Evolutionary conservation across 2,329 filamentous ascomycete species (phyloP).

Genomic region (Macrophomina phaseolina): DNA sequence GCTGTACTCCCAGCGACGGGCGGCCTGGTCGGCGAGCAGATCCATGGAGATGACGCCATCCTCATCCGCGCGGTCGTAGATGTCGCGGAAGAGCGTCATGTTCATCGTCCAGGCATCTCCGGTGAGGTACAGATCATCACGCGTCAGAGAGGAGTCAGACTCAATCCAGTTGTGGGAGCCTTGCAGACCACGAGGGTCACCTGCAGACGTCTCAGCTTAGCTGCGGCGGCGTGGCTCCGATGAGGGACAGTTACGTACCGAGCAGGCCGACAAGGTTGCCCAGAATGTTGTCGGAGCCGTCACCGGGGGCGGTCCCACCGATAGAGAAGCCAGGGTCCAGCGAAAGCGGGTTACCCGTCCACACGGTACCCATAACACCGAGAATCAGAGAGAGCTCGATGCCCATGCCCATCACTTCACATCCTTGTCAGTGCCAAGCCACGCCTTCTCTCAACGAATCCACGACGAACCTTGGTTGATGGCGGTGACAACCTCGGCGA

Average conservation of each 20-base stretch:
- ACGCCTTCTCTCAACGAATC: not conserved
- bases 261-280: constrained; percentile 50
- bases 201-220: constrained; percentile 29
- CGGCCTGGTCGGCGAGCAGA: constrained; percentile 36
- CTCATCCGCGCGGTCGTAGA: constrained; percentile 45
- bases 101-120: constrained; percentile 59
- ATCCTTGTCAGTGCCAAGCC: constrained; percentile 14
- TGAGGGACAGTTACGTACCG: constrained; percentile 37
- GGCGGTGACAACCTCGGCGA: constrained; percentile 19
- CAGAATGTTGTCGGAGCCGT: constrained; percentile 43
- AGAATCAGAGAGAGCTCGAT: constrained; percentile 42
- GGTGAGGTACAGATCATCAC: constrained; percentile 59
- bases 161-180: constrained; percentile 64
- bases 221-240: constrained; percentile 27
- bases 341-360: constrained; percentile 56
- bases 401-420: constrained; percentile 35
- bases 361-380: constrained; percentile 35
- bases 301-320: constrained; percentile 35
- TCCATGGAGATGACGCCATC: constrained; percentile 35
- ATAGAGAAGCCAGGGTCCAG: constrained; percentile 47
- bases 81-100: constrained; percentile 57
- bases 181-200: constrained; percentile 54
- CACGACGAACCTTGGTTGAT: constrained; percentile 18
- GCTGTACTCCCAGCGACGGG: constrained; percentile 52
- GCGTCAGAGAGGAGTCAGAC: constrained; percentile 59